Base-by-base conservation (phyloP, 208 protist species). In the Endotrypanum monterogeii region DNA sequence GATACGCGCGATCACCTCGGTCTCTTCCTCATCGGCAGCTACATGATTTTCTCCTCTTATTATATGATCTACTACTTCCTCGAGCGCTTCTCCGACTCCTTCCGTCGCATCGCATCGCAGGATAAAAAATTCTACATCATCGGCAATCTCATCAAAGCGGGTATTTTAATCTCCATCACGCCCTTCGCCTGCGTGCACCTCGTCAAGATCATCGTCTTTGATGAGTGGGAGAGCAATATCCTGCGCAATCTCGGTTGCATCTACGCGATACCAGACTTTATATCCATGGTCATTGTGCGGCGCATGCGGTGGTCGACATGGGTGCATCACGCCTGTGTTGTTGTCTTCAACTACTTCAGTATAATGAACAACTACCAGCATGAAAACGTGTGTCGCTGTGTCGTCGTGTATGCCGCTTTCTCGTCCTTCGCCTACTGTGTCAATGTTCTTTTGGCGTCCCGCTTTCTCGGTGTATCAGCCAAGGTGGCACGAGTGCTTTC, bases 111-210 rank as follows among this genome's bases (percentile, higher is more conserved):
- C 63, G 73, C 78, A 8, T 94, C 92, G 46, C 83, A 89, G 44
- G 93, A 97, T 46, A 97, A 97, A 63, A 91, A 95, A 74, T 98
- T 98, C 54, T 98, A 98, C 83, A 96, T 93, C 52, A 95, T 98
- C 62, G 89, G 89, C 18, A 98, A 98, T 76, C 73, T 96, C 16
- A 91, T 98, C 65, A 98, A 98, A 67, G 90, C 91, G 5, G 91
- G 90, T 54, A 91, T 98, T 57, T 81, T 98, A 44, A 83, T 94
- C 70, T 93, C 92, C 66, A 90, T 98, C 69, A 96, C 92, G 23
- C 94, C 94, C 1, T 96, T 96, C 71, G 89, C 94, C 8, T 78
- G 89, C 56, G 74, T 87, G 35, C 87, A 95, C 65, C 84, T 98
- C 23, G 82, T 74, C n/a, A 83, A 89, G 51, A 94, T 96, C 28